Conservation (phyloP, 176 grass and related monocot genomes). For the Dactylis glomerata region DNA sequence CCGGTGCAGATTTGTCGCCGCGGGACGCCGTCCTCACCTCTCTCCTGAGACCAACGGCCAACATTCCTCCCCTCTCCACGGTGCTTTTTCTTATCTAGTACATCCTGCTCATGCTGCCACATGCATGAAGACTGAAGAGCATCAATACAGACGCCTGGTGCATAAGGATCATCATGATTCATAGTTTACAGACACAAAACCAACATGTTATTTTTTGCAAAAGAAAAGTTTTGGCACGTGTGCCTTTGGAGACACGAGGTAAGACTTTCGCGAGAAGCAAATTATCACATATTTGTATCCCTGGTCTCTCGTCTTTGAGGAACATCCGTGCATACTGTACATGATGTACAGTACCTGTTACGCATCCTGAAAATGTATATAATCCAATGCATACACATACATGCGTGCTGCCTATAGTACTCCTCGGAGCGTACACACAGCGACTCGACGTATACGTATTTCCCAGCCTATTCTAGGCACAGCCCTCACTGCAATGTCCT, state of each 20-base stretch:
- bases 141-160: neutral
- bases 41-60: too few species aligned
- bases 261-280: slow-evolving; percentile 28
- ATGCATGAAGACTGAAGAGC: neutral
- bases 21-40: too few species aligned
- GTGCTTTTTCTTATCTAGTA: too few species aligned
- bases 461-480: neutral
- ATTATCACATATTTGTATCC: neutral
- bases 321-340: neutral
- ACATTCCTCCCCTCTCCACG: too few species aligned
- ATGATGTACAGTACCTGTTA: neutral
- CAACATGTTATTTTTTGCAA: neutral
- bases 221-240: neutral
- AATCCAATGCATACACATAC: neutral
- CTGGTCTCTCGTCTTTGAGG: slow-evolving; percentile 6
- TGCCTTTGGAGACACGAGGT: neutral
- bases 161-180: neutral
- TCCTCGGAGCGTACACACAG: neutral
- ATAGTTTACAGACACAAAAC: neutral
- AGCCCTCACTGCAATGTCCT: neutral
- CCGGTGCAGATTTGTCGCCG: too few species aligned
- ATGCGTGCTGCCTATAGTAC: neutral
- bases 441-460: neutral
- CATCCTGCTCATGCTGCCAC: neutral
- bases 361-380: neutral